Percentiles rank a stretch among this genome's conserved stretches.
Conservation (phyloP, 306 rosid species). For the apple (Malus domestica) region DNA sequence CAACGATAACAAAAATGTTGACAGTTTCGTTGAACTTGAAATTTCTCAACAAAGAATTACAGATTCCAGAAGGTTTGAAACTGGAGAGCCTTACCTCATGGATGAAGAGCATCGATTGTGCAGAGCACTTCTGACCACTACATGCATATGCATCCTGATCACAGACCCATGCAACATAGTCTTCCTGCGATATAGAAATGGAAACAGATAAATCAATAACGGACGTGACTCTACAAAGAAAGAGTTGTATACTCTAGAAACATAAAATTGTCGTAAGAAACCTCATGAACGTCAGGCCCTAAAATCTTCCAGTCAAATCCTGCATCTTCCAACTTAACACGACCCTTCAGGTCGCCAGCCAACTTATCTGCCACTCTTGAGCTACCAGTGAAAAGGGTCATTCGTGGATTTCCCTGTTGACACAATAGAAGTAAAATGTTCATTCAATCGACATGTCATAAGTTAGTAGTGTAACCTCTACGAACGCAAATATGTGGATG, state of each 20-base stretch:
- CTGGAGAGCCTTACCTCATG: conserved; percentile 65
- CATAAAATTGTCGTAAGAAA: conserved; percentile 21
- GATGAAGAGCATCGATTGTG: conserved; percentile 79
- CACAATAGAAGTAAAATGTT: conserved; percentile 2
- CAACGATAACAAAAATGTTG: neutral
- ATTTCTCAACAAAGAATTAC: conserved; percentile 11
- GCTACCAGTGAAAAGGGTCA: conserved; percentile 98
- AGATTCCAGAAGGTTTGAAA: conserved; percentile 6
- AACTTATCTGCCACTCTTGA: conserved; percentile 96
- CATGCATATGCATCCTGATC: conserved; percentile 99
- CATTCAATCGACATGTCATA: neutral
- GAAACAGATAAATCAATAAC: conserved; percentile 9
- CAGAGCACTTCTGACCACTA: conserved; percentile 98
- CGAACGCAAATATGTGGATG: neutral
- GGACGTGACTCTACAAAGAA: conserved; percentile 2
- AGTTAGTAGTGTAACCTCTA: neutral
- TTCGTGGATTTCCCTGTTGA: conserved; percentile 72
- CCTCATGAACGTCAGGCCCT: conserved; percentile 97
- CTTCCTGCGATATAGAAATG: conserved; percentile 55
- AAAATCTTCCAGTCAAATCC: conserved; percentile 98
- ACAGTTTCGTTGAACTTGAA: neutral
- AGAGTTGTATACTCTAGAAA: neutral
- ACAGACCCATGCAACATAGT: conserved; percentile 89
- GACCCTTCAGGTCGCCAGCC: conserved; percentile 75
- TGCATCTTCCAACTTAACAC: conserved; percentile 90